A percentile compares a stretch with the other conserved stretches of the same genome.
Evolutionary conservation across 768 basidiomycete genomes (phyloP).

Genomic region (Tricholoma sp.): DNA sequence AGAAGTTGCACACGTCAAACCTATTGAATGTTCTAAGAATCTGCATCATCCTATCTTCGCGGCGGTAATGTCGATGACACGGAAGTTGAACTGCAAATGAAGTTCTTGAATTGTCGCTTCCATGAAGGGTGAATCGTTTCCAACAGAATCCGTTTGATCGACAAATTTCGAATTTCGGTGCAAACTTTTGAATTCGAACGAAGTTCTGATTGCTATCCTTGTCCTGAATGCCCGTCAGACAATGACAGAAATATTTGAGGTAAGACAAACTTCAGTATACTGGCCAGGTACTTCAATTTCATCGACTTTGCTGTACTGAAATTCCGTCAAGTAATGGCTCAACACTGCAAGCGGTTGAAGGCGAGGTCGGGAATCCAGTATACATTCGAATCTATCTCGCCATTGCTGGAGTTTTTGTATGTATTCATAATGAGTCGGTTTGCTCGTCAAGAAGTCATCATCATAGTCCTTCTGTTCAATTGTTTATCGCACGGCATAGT

Average conservation of each 20-base stretch:
- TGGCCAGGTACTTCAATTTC: constrained; percentile 99
- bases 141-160: constrained; percentile 82
- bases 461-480: constrained; percentile 74
- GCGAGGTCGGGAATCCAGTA: constrained; percentile 78
- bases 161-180: constrained; percentile 85
- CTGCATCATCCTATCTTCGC: constrained; percentile 91
- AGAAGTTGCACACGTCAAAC: constrained; percentile 35
- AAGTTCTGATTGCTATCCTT: constrained; percentile 93
- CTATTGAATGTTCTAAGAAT: constrained; percentile 92
- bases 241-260: neutral
- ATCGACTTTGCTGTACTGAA: constrained; percentile 96
- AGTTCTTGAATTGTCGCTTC: constrained; percentile 83
- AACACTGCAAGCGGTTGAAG: constrained; percentile 79
- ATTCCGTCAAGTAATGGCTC: constrained; percentile 93
- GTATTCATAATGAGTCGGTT: constrained; percentile 81
- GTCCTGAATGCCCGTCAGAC: constrained; percentile 49
- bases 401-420: constrained; percentile 86
- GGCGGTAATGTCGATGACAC: constrained; percentile 74
- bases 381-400: constrained; percentile 85
- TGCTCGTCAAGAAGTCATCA: constrained; percentile 79
- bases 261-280: constrained; percentile 76
- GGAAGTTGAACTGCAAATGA: constrained; percentile 92
- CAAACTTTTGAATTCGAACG: constrained; percentile 85
- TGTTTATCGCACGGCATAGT: constrained; percentile 3
- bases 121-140: constrained; percentile 87